phyloP scores from a whole-genome alignment of 1,284 basidiomycete genomes.

The Ceratobasidium papillatum region DNA sequence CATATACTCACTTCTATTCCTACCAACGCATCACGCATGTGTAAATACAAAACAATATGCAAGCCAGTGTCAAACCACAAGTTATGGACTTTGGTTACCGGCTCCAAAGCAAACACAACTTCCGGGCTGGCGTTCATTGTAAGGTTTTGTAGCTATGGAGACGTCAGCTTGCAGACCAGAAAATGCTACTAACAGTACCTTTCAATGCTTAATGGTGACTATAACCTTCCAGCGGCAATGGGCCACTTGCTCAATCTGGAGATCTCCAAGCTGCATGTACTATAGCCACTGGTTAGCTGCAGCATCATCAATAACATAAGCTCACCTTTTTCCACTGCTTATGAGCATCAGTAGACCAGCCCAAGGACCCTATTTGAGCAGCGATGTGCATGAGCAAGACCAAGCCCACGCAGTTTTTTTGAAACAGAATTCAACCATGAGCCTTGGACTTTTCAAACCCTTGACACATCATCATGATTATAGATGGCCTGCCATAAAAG shows the following conservation, averaged over 20 bases:
- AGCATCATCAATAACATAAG: neutral
- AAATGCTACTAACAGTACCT: neutral
- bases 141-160: neutral
- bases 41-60: neutral
- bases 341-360: neutral
- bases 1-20: neutral
- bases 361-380: neutral
- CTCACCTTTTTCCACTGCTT: neutral
- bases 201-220: neutral
- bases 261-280: neutral
- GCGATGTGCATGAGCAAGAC: neutral
- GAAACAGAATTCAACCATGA: neutral
- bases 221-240: neutral
- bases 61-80: neutral
- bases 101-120: neutral
- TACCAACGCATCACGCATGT: neutral
- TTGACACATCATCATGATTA: neutral
- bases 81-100: constrained; percentile 3
- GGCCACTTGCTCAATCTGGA: neutral
- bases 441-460: neutral
- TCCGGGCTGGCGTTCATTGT: neutral
- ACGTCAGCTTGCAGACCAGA: neutral
- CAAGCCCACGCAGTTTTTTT: neutral
- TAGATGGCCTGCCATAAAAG: neutral
- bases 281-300: neutral